Evolutionary conservation across 352 stramenopile genomes (phyloP).

Genomic region (Phytophthora pinifolia): DNA sequence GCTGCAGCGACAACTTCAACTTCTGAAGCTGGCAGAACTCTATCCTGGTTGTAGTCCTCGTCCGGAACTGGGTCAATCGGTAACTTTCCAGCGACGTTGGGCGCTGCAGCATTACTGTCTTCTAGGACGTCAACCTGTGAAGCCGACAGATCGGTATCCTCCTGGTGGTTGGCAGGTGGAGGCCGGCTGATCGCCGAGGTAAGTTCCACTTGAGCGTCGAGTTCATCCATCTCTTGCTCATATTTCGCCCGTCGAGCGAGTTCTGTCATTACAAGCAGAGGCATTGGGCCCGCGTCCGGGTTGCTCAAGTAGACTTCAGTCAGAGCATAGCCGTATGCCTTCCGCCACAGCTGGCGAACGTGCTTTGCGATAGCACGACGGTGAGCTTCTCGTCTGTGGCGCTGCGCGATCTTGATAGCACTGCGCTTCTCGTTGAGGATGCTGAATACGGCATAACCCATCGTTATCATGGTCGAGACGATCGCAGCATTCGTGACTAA

Average conservation of each 20-base stretch:
- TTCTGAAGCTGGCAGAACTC: background rate
- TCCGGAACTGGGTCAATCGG: too few species aligned
- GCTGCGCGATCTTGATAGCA: constrained; percentile 33
- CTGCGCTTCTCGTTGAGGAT: constrained; percentile 51
- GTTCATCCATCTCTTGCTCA: constrained; percentile 32
- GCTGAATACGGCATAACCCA: constrained; percentile 50
- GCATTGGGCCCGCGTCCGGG: constrained; percentile 43
- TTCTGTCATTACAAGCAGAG: constrained; percentile 58
- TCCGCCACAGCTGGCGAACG: constrained; percentile 56
- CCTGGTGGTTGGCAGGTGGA: background rate
- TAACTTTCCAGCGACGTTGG: background rate
- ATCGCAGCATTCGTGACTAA: constrained; percentile 60
- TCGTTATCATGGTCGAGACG: constrained; percentile 50
- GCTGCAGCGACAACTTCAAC: too few species aligned
- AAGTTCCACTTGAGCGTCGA: constrained; percentile 45
- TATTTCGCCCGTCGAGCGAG: constrained; percentile 51
- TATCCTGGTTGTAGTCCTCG: background rate
- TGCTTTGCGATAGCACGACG: constrained; percentile 44
- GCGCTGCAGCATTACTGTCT: constrained; percentile 5
- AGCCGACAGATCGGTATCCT: constrained; percentile 9
- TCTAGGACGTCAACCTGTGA: constrained; percentile 25
- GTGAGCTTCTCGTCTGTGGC: constrained; percentile 44
- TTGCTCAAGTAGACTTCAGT: constrained; percentile 63
- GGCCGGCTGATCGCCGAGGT: constrained; percentile 23
- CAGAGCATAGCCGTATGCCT: constrained; percentile 52